These are phyloP conservation scores for Colletotrichum gigasporum DNA, from an alignment of 2,329 filamentous ascomycete species.

Conservation along the genomic window DNA sequence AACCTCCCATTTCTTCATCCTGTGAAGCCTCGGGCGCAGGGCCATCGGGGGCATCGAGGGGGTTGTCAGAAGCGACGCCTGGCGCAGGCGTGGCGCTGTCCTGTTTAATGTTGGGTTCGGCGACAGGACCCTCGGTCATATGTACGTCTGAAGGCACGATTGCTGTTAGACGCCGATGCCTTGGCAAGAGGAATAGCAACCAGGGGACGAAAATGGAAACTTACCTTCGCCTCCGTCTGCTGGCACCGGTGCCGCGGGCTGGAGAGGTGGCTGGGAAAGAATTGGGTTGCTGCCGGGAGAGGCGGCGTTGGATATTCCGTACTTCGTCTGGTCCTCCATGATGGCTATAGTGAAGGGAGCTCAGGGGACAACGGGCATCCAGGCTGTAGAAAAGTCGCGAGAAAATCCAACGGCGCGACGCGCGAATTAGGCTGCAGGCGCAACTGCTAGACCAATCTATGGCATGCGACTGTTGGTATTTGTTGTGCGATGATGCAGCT, in stretches of 20 bases:
- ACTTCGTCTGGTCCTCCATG: slow-evolving; percentile 69
- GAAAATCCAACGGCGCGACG: slow-evolving; percentile 22
- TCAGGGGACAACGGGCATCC: slow-evolving; percentile 31
- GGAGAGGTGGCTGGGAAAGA: slow-evolving; percentile 63
- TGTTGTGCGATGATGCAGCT: slow-evolving; percentile 21
- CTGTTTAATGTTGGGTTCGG: slow-evolving; percentile 65
- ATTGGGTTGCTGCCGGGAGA: slow-evolving; percentile 67
- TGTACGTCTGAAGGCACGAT: slow-evolving; percentile 64
- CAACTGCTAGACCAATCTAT: background rate
- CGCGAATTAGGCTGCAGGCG: slow-evolving; percentile 17
- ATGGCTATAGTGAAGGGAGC: slow-evolving; percentile 37
- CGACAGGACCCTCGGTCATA: slow-evolving; percentile 64
- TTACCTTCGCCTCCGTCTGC: slow-evolving; percentile 24
- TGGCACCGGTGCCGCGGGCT: slow-evolving; percentile 33
- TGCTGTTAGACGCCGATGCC: slow-evolving; percentile 3
- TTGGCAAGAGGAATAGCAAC: slow-evolving; percentile 28
- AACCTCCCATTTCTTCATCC: slow-evolving; percentile 85
- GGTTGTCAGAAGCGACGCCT: slow-evolving; percentile 65
- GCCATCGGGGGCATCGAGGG: slow-evolving; percentile 74
- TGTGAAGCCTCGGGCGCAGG: slow-evolving; percentile 72
- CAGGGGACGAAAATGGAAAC: slow-evolving; percentile 31
- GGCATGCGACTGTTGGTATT: slow-evolving; percentile 16
- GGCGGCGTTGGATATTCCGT: slow-evolving; percentile 66
- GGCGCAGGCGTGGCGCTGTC: slow-evolving; percentile 69
- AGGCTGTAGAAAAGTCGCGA: slow-evolving; percentile 5